These are phyloP conservation scores for Whalleya microplaca DNA, from an alignment of 2,329 filamentous ascomycete genomes.

Conservation along the genomic window DNA sequence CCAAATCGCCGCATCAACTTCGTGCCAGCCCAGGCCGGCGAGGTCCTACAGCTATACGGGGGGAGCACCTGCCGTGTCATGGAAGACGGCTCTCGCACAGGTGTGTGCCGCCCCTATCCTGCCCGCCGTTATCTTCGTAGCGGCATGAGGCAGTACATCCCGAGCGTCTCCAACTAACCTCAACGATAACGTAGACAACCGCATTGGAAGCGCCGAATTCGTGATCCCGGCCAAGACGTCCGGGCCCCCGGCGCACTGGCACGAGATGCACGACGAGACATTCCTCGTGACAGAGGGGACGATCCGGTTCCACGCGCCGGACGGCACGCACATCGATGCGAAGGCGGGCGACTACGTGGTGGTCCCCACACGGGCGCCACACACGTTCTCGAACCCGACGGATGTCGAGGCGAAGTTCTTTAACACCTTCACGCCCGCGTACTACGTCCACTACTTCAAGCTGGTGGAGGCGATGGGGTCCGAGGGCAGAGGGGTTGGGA, in stretches of 20 bases:
- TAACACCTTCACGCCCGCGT: constrained; percentile 60
- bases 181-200: constrained; percentile 2
- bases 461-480: constrained; percentile 50
- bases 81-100: constrained; percentile 38
- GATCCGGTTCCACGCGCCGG: constrained; percentile 54
- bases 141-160: too few species aligned
- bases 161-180: constrained; percentile 4
- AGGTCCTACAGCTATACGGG: constrained; percentile 53
- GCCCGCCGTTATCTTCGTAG: neutral
- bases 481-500: constrained; percentile 41
- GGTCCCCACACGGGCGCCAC: constrained; percentile 56
- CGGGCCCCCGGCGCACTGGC: constrained; percentile 55
- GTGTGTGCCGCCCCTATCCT: constrained; percentile 30
- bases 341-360: constrained; percentile 57
- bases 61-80: constrained; percentile 47
- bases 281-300: constrained; percentile 58
- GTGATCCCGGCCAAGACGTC: constrained; percentile 50
- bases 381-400: constrained; percentile 60
- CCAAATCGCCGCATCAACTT: constrained; percentile 49
- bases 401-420: constrained; percentile 58
- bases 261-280: constrained; percentile 62
- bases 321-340: constrained; percentile 53
- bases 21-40: constrained; percentile 50
- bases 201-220: constrained; percentile 44
- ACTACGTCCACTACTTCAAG: constrained; percentile 62